Conservation (phyloP, 352 stramenopile species). For the Phytophthora boehmeriae region DNA sequence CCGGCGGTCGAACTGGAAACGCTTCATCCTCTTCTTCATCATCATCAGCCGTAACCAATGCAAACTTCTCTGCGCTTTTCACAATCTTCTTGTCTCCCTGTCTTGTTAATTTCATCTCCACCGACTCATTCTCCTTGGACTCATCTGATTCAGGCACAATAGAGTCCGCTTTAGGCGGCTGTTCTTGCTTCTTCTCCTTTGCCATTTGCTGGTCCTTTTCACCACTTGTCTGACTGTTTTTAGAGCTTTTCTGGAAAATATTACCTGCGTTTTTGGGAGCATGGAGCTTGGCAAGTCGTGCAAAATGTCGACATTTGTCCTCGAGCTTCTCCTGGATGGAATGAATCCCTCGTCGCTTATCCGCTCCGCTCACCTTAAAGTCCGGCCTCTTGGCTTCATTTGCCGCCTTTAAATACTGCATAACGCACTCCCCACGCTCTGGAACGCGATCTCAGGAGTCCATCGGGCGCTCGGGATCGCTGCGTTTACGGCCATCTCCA, state of each 20-base stretch:
- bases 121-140: background rate
- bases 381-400: background rate
- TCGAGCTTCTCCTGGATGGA: conserved; percentile 19
- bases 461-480: background rate
- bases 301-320: conserved; percentile 17
- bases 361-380: conserved; percentile 7
- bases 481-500: conserved; percentile 19
- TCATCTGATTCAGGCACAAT: conserved; percentile 1
- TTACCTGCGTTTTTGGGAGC: background rate
- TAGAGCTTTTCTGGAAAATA: too few relatives aligned
- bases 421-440: conserved; percentile 21
- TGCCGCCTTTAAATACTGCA: conserved; percentile 7
- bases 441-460: conserved; percentile 6
- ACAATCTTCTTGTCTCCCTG: background rate
- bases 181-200: background rate
- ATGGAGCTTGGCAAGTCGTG: conserved; percentile 15
- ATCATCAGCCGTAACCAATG: background rate
- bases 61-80: background rate
- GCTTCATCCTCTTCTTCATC: conserved; percentile 16
- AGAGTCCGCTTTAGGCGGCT: background rate
- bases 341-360: conserved; percentile 4
- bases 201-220: background rate
- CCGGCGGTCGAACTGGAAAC: background rate
- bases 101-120: background rate
- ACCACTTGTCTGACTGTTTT: background rate